These are phyloP conservation scores for Isatis tinctoria DNA, from an alignment of 345 rosid genomes.

Conservation along the genomic window DNA sequence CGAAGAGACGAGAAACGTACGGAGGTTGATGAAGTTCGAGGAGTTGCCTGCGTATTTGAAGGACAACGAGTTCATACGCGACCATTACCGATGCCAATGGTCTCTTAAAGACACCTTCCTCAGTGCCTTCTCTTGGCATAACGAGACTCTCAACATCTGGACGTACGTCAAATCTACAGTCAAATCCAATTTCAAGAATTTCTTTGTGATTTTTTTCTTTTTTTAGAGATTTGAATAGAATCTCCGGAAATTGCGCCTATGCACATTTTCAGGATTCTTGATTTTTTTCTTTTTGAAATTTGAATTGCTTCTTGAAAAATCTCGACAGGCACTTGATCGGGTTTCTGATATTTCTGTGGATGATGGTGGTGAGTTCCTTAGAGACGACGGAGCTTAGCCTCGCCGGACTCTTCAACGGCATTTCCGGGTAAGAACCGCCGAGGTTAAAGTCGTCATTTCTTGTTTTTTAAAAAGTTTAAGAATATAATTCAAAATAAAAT, in stretches of 20 bases:
- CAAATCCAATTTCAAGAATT: neutral
- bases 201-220: neutral
- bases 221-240: neutral
- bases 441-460: slow-evolving; percentile 17
- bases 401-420: slow-evolving; percentile 35
- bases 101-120: slow-evolving; percentile 63
- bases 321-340: slow-evolving; percentile 67
- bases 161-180: slow-evolving; percentile 45
- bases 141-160: slow-evolving; percentile 92
- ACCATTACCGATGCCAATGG: slow-evolving; percentile 89
- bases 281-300: neutral
- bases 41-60: slow-evolving; percentile 79
- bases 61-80: slow-evolving; percentile 83
- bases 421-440: slow-evolving; percentile 42
- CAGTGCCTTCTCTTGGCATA: slow-evolving; percentile 81
- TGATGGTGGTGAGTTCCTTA: slow-evolving; percentile 55
- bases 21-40: slow-evolving; percentile 53
- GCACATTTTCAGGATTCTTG: neutral
- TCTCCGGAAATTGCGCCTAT: too few species aligned
- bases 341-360: slow-evolving; percentile 53
- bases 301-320: neutral
- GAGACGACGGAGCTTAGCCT: slow-evolving; percentile 52
- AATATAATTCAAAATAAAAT: neutral
- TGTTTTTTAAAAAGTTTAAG: neutral
- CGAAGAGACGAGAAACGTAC: slow-evolving; percentile 20